Conservation (phyloP, 169 alveolate genomes). For the Plasmodium billcollinsi region DNA sequence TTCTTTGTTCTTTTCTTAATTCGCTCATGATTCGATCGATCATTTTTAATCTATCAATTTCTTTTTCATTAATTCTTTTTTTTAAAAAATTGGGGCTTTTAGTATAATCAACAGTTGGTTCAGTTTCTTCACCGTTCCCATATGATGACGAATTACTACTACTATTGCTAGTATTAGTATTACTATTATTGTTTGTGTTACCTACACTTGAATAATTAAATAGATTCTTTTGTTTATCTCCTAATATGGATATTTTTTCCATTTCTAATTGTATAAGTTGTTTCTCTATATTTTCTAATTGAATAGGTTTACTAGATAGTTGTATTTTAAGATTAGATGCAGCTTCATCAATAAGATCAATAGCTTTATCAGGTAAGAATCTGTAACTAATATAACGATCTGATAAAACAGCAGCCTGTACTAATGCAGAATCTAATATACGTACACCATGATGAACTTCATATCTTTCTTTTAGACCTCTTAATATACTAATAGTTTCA, state of each 20-base stretch:
- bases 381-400: conserved; percentile 86
- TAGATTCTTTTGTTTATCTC: conserved; percentile 61
- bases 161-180: conserved; percentile 33
- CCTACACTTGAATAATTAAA: conserved; percentile 14
- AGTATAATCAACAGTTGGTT: conserved; percentile 25
- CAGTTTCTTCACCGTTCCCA: neutral
- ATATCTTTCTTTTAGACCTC: conserved; percentile 91
- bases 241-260: conserved; percentile 86
- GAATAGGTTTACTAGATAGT: conserved; percentile 88
- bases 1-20: conserved; percentile 78
- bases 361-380: conserved; percentile 90
- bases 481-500: conserved; percentile 88
- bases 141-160: neutral
- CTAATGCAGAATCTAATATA: conserved; percentile 90
- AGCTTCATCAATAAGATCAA: conserved; percentile 91
- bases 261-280: conserved; percentile 88
- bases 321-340: conserved; percentile 90
- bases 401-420: conserved; percentile 90
- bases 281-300: conserved; percentile 88
- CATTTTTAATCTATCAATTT: conserved; percentile 68
- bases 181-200: conserved; percentile 26
- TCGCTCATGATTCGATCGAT: conserved; percentile 78
- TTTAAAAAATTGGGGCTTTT: conserved; percentile 27
- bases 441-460: conserved; percentile 93
- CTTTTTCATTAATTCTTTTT: conserved; percentile 58